Evolutionary conservation across 2,329 filamentous ascomycete species (phyloP).

Genomic region (Microsporum ferrugineum): DNA sequence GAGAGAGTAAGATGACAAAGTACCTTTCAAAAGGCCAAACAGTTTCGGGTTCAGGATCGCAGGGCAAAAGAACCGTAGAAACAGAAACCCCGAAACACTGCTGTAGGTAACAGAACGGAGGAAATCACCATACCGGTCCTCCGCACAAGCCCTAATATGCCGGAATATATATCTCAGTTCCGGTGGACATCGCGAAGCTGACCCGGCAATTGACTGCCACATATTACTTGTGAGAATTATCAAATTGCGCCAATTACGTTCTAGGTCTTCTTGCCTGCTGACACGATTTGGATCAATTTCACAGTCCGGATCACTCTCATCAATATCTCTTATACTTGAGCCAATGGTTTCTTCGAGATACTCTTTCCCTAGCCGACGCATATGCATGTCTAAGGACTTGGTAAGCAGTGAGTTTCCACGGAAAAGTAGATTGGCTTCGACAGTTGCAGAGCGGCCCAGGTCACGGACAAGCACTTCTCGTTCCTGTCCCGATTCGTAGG

Average conservation of each 20-base stretch:
- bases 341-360: constrained; percentile 79
- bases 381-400: constrained; percentile 86
- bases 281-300: constrained; percentile 88
- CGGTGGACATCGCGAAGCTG: constrained; percentile 62
- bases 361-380: constrained; percentile 86
- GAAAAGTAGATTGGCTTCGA: constrained; percentile 89
- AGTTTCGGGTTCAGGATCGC: constrained; percentile 93
- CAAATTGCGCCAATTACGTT: constrained; percentile 71
- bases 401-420: constrained; percentile 89
- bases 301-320: constrained; percentile 79
- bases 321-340: constrained; percentile 80
- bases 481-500: constrained; percentile 45
- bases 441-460: constrained; percentile 51
- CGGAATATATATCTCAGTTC: constrained; percentile 79
- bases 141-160: constrained; percentile 82
- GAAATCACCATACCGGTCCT: constrained; percentile 90
- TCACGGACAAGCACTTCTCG: constrained; percentile 51
- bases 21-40: constrained; percentile 69
- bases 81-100: constrained; percentile 87
- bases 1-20: background rate
- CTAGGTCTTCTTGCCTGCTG: constrained; percentile 54
- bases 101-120: constrained; percentile 82
- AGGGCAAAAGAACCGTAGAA: constrained; percentile 88
- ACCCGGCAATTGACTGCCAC: constrained; percentile 71
- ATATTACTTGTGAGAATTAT: constrained; percentile 67